Percentiles rank a stretch among this genome's conserved stretches.
Evolutionary conservation across 345 rosid species (phyloP).

Genomic region (Sapria himalayana): DNA sequence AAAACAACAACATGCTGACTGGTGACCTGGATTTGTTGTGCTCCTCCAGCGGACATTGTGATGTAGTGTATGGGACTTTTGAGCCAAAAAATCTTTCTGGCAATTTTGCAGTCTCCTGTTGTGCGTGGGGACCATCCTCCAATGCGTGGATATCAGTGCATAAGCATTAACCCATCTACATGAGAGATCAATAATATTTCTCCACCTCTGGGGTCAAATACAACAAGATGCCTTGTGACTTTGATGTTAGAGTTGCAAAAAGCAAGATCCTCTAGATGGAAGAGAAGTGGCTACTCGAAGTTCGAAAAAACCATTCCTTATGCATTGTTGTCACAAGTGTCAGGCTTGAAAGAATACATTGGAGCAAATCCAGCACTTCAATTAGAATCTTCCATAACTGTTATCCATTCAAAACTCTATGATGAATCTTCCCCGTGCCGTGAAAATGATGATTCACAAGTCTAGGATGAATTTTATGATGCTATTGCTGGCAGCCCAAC

Average conservation of each 20-base stretch:
- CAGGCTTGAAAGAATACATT: constrained; percentile 88
- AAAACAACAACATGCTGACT: constrained; percentile 90
- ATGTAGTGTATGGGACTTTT: constrained; percentile 62
- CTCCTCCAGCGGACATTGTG: constrained; percentile 80
- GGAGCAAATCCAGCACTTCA: constrained; percentile 77
- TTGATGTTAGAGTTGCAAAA: constrained; percentile 68
- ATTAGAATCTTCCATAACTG: constrained; percentile 26
- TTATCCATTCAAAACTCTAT: constrained; percentile 32
- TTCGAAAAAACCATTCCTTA: constrained; percentile 67
- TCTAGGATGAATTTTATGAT: constrained; percentile 78
- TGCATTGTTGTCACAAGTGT: constrained; percentile 65
- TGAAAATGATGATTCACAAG: constrained; percentile 41
- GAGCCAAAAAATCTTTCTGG: constrained; percentile 76
- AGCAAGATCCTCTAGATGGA: constrained; percentile 66
- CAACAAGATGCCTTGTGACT: constrained; percentile 50
- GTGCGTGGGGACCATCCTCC: constrained; percentile 52
- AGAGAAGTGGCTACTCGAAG: constrained; percentile 43
- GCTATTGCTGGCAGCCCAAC: constrained; percentile 51
- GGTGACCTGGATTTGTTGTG: constrained; percentile 70
- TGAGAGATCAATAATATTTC: constrained; percentile 75
- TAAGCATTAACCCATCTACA: constrained; percentile 54
- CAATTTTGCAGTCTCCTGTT: constrained; percentile 82
- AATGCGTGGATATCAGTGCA: constrained; percentile 68
- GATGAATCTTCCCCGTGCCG: constrained; percentile 20
- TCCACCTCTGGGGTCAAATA: constrained; percentile 33